Evolutionary conservation across 2,329 filamentous ascomycete species (phyloP).

Genomic region (Xylariales sp.): DNA sequence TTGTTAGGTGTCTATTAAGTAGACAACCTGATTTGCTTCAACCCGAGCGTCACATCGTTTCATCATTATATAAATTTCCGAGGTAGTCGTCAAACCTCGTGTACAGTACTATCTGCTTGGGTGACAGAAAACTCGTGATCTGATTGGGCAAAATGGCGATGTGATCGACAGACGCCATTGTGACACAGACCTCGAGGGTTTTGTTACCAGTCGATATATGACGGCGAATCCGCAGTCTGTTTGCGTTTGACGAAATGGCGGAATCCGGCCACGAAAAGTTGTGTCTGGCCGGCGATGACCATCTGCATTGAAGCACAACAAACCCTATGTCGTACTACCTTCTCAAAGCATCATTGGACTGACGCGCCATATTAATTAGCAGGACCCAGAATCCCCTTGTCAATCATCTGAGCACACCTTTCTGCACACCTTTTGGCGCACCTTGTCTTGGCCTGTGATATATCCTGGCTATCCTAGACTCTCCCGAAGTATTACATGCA

Average conservation of each 20-base stretch:
- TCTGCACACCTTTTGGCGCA: background rate
- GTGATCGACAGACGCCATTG: background rate
- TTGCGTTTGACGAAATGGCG: slow-evolving; percentile 15
- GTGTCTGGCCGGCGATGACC: slow-evolving; percentile 1
- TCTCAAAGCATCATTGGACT: slow-evolving; percentile 15
- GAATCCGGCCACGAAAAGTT: background rate
- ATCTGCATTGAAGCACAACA: slow-evolving; percentile 25
- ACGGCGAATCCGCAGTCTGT: slow-evolving; percentile 15
- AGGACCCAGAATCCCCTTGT: slow-evolving; percentile 1
- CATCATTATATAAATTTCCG: slow-evolving; percentile 31
- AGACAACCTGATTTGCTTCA: slow-evolving; percentile 28
- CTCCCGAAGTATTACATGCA: background rate
- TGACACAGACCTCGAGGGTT: slow-evolving; percentile 10
- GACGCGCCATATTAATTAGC: background rate
- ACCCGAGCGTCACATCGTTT: slow-evolving; percentile 41
- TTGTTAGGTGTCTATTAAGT: slow-evolving; percentile 20
- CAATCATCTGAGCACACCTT: background rate
- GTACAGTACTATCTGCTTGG: background rate
- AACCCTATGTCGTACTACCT: slow-evolving; percentile 13
- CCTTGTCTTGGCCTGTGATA: background rate
- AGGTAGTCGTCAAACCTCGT: slow-evolving; percentile 22
- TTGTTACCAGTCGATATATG: slow-evolving; percentile 7
- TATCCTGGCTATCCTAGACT: slow-evolving; percentile 4
- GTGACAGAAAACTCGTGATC: slow-evolving; percentile 2
- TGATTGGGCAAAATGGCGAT: background rate